phyloP scores from a whole-genome alignment of 2,329 filamentous ascomycete species.

The Chaetomiaceae sp. region DNA sequence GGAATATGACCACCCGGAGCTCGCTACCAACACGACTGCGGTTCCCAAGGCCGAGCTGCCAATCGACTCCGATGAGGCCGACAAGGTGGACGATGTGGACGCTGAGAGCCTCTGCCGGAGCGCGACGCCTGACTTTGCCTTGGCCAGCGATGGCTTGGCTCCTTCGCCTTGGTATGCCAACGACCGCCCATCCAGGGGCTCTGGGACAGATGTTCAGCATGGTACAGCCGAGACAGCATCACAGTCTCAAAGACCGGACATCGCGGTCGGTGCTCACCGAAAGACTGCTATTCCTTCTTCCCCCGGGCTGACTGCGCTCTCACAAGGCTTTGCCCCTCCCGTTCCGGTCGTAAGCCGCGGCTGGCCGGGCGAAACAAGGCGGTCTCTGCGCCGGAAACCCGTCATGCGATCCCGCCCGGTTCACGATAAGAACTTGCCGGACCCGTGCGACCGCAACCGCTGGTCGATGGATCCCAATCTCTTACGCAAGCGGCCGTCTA shows the following conservation, averaged over 20 bases:
- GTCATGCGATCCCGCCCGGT: too few relatives aligned
- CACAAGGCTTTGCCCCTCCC: slow-evolving; percentile 4
- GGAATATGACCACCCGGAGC: slow-evolving; percentile 42
- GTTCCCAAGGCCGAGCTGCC: slow-evolving; percentile 10
- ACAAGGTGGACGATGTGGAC: background rate
- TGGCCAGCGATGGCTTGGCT: background rate
- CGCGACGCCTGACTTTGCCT: too few relatives aligned
- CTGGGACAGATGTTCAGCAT: background rate
- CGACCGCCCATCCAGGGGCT: background rate
- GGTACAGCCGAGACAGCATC: background rate
- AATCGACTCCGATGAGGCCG: slow-evolving; percentile 7
- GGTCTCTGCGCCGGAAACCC: background rate
- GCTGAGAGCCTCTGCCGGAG: background rate
- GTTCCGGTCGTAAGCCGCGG: background rate
- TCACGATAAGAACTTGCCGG: background rate
- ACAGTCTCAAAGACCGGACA: background rate
- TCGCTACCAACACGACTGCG: slow-evolving; percentile 10
- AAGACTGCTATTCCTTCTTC: background rate
- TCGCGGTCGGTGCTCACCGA: slow-evolving; percentile 13
- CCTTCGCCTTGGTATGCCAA: background rate
- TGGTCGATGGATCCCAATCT: background rate
- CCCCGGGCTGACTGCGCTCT: slow-evolving; percentile 15
- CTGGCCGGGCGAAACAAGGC: background rate
- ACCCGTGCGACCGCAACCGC: too few relatives aligned
- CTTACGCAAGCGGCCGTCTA: slow-evolving; percentile 23